phyloP scores from a whole-genome alignment of 495 filamentous ascomycete species.

The Letharia lupina region DNA sequence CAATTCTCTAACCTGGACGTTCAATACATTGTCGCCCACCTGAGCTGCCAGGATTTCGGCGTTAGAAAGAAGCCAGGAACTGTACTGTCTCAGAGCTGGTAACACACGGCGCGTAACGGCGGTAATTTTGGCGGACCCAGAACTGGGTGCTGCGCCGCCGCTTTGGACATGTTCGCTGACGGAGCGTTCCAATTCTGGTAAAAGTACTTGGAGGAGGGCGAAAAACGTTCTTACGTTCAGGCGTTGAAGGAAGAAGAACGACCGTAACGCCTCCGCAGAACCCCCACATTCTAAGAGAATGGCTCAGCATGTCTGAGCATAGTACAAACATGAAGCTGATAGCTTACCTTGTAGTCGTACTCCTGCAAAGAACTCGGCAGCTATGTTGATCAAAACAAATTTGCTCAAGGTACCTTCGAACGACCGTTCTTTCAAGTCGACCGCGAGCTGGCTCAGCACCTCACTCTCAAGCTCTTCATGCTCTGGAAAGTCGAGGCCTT shows the following conservation, averaged over 20 bases:
- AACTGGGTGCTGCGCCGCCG: conserved; percentile 29
- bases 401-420: conserved; percentile 62
- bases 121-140: conserved; percentile 41
- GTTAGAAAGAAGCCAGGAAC: conserved; percentile 57
- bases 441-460: conserved; percentile 65
- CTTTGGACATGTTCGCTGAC: conserved; percentile 39
- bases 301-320: conserved; percentile 3
- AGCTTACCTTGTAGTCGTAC: conserved; percentile 52
- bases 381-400: conserved; percentile 76
- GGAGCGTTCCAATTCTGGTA: conserved; percentile 55
- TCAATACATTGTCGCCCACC: conserved; percentile 46
- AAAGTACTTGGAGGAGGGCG: conserved; percentile 63
- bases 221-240: conserved; percentile 78
- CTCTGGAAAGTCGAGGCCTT: conserved; percentile 58
- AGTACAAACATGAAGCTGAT: conserved; percentile 4
- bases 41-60: conserved; percentile 43
- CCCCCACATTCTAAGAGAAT: conserved; percentile 32
- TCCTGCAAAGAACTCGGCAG: conserved; percentile 65
- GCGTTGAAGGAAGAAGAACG: conserved; percentile 64
- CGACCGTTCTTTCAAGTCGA: conserved; percentile 62
- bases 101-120: conserved; percentile 56
- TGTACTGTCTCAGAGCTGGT: conserved; percentile 64
- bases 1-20: conserved; percentile 53
- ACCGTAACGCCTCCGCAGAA: conserved; percentile 35
- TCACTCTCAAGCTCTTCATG: conserved; percentile 82